Evolutionary conservation across 2,329 filamentous ascomycete genomes (phyloP).

Genomic region (Diplodia corticola): DNA sequence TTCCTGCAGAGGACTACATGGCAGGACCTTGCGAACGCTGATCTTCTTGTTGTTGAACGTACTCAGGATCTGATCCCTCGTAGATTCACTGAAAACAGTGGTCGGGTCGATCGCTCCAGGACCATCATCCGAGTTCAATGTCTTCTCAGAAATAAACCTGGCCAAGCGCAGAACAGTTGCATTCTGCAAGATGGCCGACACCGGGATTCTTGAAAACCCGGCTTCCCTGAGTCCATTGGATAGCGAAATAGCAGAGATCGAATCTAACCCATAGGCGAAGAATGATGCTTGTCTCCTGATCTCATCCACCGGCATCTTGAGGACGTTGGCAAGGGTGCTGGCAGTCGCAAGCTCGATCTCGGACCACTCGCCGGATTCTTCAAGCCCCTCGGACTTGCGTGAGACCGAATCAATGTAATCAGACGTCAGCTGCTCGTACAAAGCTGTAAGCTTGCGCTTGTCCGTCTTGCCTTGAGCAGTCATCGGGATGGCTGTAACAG

Average conservation of each 20-base stretch:
- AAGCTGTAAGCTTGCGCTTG: slow-evolving; percentile 51
- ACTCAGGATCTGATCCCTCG: background rate
- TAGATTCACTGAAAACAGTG: slow-evolving; percentile 26
- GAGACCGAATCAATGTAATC: slow-evolving; percentile 48
- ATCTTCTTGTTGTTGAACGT: slow-evolving; percentile 36
- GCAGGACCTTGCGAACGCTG: slow-evolving; percentile 60
- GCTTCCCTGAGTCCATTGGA: slow-evolving; percentile 56
- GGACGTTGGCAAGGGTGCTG: slow-evolving; percentile 53
- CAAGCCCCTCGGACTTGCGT: slow-evolving; percentile 34
- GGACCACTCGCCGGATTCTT: slow-evolving; percentile 51
- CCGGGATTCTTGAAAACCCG: slow-evolving; percentile 55
- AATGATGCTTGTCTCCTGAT: slow-evolving; percentile 71
- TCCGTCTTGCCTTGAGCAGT: slow-evolving; percentile 77
- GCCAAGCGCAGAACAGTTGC: slow-evolving; percentile 65
- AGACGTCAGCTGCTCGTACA: slow-evolving; percentile 51
- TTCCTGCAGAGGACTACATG: slow-evolving; percentile 85
- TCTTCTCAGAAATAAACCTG: background rate
- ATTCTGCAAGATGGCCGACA: slow-evolving; percentile 70
- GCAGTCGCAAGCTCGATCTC: slow-evolving; percentile 59
- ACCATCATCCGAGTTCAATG: background rate
- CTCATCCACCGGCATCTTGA: slow-evolving; percentile 47
- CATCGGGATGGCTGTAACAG: slow-evolving; percentile 67
- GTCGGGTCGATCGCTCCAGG: slow-evolving; percentile 3
- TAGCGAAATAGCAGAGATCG: slow-evolving; percentile 74
- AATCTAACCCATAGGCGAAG: slow-evolving; percentile 77